phyloP scores from a whole-genome alignment of 371 early-diverging fungal genomes.

The Nematocida sp. region DNA sequence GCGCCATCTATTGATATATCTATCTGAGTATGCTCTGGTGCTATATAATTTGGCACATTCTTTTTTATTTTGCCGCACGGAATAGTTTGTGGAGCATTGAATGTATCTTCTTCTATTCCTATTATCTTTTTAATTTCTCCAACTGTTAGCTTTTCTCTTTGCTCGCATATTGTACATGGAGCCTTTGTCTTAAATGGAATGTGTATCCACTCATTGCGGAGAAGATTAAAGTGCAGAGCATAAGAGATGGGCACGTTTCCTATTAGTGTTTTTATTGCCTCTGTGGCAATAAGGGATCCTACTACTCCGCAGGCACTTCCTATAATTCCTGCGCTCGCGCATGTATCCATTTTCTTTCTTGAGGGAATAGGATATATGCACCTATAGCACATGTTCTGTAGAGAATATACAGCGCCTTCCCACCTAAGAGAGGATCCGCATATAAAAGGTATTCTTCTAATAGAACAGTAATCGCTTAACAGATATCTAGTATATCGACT shows the following conservation, averaged over 20 bases:
- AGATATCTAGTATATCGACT: slow-evolving; percentile 90
- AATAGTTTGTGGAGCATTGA: not conserved
- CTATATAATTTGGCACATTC: too few relatives aligned
- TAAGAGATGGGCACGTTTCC: not conserved
- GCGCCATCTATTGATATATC: not conserved
- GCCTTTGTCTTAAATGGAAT: slow-evolving; percentile 5
- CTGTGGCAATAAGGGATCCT: slow-evolving; percentile 85
- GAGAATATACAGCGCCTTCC: slow-evolving; percentile 76
- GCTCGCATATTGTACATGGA: slow-evolving; percentile 13
- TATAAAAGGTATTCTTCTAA: slow-evolving; percentile 76
- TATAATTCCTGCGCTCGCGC: slow-evolving; percentile 91
- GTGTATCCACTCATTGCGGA: slow-evolving; percentile 20
- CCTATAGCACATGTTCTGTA: slow-evolving; percentile 86
- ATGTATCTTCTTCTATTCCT: not conserved
- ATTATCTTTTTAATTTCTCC: not conserved
- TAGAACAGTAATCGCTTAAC: slow-evolving; percentile 82
- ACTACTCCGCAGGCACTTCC: slow-evolving; percentile 82
- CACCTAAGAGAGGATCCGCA: slow-evolving; percentile 84
- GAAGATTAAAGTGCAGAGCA: slow-evolving; percentile 1
- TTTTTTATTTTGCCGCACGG: too few relatives aligned
- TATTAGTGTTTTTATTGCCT: slow-evolving; percentile 73
- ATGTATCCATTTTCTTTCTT: slow-evolving; percentile 75
- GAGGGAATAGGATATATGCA: slow-evolving; percentile 78
- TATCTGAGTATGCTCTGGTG: not conserved
- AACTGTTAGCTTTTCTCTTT: not conserved